Evolutionary conservation across 176 grass and related monocot species (phyloP), one percentile per base, ranked within the genome.

Genomic region (Phoenix dactylifera): DNA sequence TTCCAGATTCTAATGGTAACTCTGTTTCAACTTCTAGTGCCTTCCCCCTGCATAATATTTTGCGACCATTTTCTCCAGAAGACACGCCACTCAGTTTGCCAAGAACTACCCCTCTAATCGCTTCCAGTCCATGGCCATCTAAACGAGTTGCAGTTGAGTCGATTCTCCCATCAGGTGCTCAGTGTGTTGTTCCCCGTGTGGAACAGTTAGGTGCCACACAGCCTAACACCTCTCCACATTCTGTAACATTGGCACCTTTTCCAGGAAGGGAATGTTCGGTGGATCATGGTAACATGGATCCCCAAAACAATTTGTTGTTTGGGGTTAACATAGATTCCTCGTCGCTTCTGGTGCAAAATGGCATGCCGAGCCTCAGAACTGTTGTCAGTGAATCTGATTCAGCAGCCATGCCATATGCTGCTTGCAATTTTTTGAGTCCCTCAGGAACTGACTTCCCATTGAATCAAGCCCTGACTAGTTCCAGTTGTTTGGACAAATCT

Each of bases 131-230:
- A 50, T 92, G 81, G 88, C 83, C 88, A 25, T 81, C 88, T 7
- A 98, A 89, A 57, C 73, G 82, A 58, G 71, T 92, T 57, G 84
- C 76, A 24, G 68, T 98, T 76, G 88, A 89, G 60, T 81, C 94
- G 58, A 59, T 82, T 26, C 56, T 79, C 71, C 60, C 68, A 35
- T 81, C 83, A 55, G 72, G 55, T 1, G 18, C 69, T 65, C 88
- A 85, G 16, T 39, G 49, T 64, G 32, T 71, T 56, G 55, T 80
- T 4, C 56, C 76, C 5, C 76, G 74, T 2, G 76, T 86, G 16
- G 87, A 83, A 22, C 87, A 98, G 52, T 76, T 98, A 22, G 74
- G 84, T 51, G 66, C 75, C n/a, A 44, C 64, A 59, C 76, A 77
- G 26, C 52, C 73, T 16, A 71, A 25, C 57, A 61, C 89, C 39